Conservation (phyloP, 306 rosid genomes). For the Lathyrus oleraceus region DNA sequence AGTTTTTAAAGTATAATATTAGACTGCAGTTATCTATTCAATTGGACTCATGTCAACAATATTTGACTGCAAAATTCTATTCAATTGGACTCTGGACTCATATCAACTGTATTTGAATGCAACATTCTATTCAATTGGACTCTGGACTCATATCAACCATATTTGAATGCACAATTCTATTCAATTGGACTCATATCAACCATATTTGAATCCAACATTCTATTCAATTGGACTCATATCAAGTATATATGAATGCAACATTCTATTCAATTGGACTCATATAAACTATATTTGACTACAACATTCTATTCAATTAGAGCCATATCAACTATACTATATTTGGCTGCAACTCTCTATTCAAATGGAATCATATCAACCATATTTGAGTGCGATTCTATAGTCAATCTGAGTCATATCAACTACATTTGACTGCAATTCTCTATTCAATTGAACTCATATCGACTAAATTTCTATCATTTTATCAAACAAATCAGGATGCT, state of each 20-base stretch:
- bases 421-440: not conserved
- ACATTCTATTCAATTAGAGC: too few species aligned
- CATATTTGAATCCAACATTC: too few species aligned
- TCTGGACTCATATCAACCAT: too few species aligned
- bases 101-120: not conserved
- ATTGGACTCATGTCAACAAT: not conserved
- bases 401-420: not conserved
- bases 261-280: not conserved
- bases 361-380: not conserved
- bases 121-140: too few species aligned
- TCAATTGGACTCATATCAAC: too few species aligned
- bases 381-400: not conserved
- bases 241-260: too few species aligned
- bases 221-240: too few species aligned
- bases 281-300: not conserved
- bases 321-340: not conserved
- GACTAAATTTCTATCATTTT: not conserved
- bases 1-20: not conserved
- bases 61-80: not conserved
- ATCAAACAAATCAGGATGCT: not conserved
- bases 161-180: too few species aligned
- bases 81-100: not conserved
- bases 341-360: not conserved
- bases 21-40: not conserved
- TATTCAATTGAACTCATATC: not conserved